A percentile compares a stretch with the other conserved stretches of the same genome.
phyloP scores from a whole-genome alignment of 2,329 filamentous ascomycete genomes.

The Aspergillus ochraceoroseus region DNA sequence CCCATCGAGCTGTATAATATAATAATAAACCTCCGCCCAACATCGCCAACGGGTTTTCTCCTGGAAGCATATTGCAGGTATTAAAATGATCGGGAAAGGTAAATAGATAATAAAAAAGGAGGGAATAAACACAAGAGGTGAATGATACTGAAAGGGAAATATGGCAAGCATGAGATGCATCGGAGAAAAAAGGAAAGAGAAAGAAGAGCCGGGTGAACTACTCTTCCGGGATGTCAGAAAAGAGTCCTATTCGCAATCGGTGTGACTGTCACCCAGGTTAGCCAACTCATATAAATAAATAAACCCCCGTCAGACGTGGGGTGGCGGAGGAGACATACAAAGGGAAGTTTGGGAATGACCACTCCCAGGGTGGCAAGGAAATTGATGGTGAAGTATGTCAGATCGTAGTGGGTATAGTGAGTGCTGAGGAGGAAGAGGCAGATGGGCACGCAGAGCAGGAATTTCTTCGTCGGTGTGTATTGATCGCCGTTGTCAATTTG shows the following conservation, averaged over 20 bases:
- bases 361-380: constrained; percentile 87
- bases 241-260: constrained; percentile 70
- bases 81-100: constrained; percentile 17
- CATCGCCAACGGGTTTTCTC: constrained; percentile 4
- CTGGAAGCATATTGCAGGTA: constrained; percentile 12
- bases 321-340: constrained; percentile 59
- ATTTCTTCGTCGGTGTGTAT: constrained; percentile 98
- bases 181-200: constrained; percentile 12
- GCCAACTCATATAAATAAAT: constrained; percentile 16
- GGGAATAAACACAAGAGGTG: constrained; percentile 8
- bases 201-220: constrained; percentile 27
- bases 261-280: constrained; percentile 58
- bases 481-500: constrained; percentile 99
- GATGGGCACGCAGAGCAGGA: constrained; percentile 89
- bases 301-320: background rate
- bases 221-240: constrained; percentile 65
- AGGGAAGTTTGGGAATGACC: constrained; percentile 92
- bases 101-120: constrained; percentile 8
- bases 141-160: constrained; percentile 12
- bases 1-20: background rate
- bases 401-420: constrained; percentile 96
- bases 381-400: constrained; percentile 96
- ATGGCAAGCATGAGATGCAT: constrained; percentile 12
- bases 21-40: constrained; percentile 1
- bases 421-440: constrained; percentile 93